Evolutionary conservation across 805 yeast species (phyloP).

Genomic region (Myxozyma neglecta): DNA sequence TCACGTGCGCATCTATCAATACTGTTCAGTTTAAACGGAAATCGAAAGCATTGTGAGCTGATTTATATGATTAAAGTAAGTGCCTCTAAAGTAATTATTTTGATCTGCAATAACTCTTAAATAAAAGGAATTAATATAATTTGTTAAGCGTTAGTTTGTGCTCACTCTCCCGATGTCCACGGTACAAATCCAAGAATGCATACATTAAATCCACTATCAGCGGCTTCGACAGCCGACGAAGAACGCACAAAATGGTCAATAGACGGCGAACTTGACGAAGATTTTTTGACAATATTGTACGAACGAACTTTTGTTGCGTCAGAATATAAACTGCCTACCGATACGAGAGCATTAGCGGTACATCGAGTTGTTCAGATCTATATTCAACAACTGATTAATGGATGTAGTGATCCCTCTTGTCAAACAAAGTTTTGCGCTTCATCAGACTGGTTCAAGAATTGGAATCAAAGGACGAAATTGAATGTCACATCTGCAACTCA

Average conservation of each 20-base stretch:
- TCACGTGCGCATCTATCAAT: too few species aligned
- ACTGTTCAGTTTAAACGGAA: too few species aligned
- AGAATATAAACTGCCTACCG: neutral
- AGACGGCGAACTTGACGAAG: neutral
- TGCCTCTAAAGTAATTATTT: too few species aligned
- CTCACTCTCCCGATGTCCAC: too few species aligned
- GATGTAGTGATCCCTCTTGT: slow-evolving; percentile 5
- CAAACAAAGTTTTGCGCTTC: slow-evolving; percentile 18
- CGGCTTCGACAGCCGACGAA: neutral
- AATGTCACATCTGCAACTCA: slow-evolving; percentile 5
- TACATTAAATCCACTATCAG: too few species aligned
- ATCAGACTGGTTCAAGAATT: neutral
- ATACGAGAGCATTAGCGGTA: neutral
- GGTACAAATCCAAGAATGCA: too few species aligned
- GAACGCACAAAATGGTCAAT: neutral
- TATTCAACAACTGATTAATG: neutral
- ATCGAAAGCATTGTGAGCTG: too few species aligned
- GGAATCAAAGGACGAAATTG: neutral
- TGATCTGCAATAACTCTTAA: too few species aligned
- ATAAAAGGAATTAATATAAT: too few species aligned
- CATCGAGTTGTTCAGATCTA: neutral
- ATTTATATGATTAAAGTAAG: too few species aligned
- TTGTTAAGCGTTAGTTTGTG: too few species aligned
- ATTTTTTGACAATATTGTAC: neutral
- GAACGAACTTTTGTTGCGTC: neutral